These are phyloP conservation scores for Mortierella sp. DNA, from an alignment of 371 early-diverging fungal species.

Conservation along the genomic window DNA sequence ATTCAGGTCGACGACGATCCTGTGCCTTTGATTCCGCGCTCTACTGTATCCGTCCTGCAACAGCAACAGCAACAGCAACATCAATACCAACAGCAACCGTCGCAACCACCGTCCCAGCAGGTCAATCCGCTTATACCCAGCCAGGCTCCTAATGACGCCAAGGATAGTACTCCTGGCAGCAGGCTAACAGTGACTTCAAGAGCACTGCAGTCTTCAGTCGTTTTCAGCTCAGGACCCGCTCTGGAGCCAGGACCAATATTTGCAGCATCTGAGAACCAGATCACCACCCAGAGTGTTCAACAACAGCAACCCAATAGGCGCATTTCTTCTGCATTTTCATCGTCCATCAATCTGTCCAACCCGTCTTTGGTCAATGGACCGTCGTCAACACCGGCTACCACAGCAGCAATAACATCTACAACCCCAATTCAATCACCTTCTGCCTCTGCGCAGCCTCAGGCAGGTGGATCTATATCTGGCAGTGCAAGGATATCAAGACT, in stretches of 20 bases:
- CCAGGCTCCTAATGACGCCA: background rate
- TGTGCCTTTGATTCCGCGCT: background rate
- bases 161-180: background rate
- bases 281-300: background rate
- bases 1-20: slow-evolving; percentile 32
- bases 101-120: background rate
- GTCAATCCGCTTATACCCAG: slow-evolving; percentile 6
- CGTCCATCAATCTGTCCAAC: slow-evolving; percentile 33
- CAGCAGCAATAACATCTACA: background rate
- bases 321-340: slow-evolving; percentile 40
- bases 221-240: slow-evolving; percentile 12
- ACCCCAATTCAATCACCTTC: background rate
- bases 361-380: background rate
- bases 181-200: slow-evolving; percentile 11
- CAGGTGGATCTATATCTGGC: background rate
- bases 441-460: background rate
- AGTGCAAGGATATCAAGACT: slow-evolving; percentile 30
- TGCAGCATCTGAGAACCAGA: background rate
- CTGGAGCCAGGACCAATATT: slow-evolving; percentile 1
- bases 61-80: background rate
- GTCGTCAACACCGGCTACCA: background rate
- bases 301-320: slow-evolving; percentile 13
- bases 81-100: background rate
- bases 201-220: slow-evolving; percentile 27
- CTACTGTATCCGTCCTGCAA: background rate